Conservation (phyloP, 108 stramenopile genomes). For the Nannochloropsis oceanica region DNA sequence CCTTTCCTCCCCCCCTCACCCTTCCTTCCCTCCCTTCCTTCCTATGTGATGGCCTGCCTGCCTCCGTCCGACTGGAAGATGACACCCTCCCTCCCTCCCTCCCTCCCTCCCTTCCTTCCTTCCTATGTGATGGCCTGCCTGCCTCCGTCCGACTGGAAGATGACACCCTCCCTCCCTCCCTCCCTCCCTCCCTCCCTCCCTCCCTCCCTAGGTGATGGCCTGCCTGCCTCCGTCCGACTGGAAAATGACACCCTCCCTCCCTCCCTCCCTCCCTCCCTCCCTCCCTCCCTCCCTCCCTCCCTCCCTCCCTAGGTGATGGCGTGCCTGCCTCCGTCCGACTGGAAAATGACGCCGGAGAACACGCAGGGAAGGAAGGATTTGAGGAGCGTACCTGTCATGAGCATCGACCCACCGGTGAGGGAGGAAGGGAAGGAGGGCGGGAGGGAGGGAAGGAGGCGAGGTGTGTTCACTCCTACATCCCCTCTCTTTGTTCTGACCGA, state of each 20-base stretch:
- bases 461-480: too few species aligned
- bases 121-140: constrained; percentile 51
- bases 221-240: constrained; percentile 86
- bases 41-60: constrained; percentile 87
- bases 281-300: too few species aligned
- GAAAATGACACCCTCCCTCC: too few species aligned
- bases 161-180: too few species aligned
- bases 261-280: too few species aligned
- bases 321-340: constrained; percentile 81
- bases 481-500: too few species aligned
- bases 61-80: constrained; percentile 71
- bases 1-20: not conserved
- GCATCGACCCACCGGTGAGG: constrained; percentile 80
- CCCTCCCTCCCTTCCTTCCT: not conserved
- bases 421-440: not conserved
- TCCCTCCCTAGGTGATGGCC: too few species aligned
- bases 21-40: not conserved
- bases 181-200: too few species aligned
- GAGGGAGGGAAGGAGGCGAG: too few species aligned
- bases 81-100: too few species aligned
- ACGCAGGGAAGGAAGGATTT: constrained; percentile 45
- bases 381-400: constrained; percentile 70
- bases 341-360: constrained; percentile 30
- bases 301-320: constrained; percentile 52
- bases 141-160: constrained; percentile 71